These are phyloP conservation scores for Diplodia mutila DNA, from an alignment of 2,329 filamentous ascomycete genomes.

Conservation along the genomic window DNA sequence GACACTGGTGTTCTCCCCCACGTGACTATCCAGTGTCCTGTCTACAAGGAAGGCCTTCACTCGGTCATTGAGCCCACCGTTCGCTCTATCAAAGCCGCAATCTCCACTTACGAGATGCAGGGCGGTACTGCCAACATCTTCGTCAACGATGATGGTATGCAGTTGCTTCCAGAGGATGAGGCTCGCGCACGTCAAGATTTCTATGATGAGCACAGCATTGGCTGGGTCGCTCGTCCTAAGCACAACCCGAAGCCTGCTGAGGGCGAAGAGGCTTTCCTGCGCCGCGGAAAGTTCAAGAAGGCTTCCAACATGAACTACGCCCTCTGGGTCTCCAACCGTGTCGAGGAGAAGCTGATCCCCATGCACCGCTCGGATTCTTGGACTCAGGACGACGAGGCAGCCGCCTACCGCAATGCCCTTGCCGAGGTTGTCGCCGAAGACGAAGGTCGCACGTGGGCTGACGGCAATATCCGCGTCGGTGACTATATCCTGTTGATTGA, in stretches of 20 bases:
- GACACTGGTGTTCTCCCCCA: constrained; percentile 47
- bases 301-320: constrained; percentile 69
- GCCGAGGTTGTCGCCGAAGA: constrained; percentile 58
- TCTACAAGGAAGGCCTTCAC: constrained; percentile 48
- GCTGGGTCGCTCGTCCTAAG: constrained; percentile 55
- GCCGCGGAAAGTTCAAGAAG: constrained; percentile 71
- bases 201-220: constrained; percentile 56
- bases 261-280: constrained; percentile 52
- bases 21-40: constrained; percentile 58
- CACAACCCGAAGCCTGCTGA: constrained; percentile 57
- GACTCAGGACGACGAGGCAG: constrained; percentile 52
- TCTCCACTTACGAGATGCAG: constrained; percentile 76
- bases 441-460: constrained; percentile 60
- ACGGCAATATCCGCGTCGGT: constrained; percentile 63
- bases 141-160: constrained; percentile 75
- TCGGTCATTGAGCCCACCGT: constrained; percentile 74
- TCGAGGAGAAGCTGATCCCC: constrained; percentile 68
- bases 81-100: constrained; percentile 75
- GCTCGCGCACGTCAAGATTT: constrained; percentile 51
- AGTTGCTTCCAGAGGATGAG: constrained; percentile 61
- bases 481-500: constrained; percentile 70
- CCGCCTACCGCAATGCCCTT: constrained; percentile 56
- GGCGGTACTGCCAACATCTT: constrained; percentile 80
- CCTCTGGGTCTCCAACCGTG: constrained; percentile 64
- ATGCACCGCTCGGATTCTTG: constrained; percentile 64